Base-by-base conservation (phyloP, 768 basidiomycete species). In the Lyophyllum atratum region DNA sequence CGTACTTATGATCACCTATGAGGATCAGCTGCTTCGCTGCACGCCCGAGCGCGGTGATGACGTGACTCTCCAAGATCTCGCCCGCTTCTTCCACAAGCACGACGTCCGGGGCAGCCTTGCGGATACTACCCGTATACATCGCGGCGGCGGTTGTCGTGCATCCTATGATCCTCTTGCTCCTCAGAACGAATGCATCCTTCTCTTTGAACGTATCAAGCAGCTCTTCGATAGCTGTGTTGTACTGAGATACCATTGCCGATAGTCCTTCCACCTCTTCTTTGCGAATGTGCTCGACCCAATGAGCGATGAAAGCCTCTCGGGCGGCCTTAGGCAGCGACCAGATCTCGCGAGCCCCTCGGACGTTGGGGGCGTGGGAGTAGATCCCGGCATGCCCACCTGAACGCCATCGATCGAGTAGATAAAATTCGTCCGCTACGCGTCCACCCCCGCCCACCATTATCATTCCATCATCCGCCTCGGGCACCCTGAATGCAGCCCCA, bases 1-100 rank as follows among this genome's bases (percentile, higher is more conserved):
- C 81, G 12, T 69, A 87, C 88, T 89, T 83, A 67, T 89, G 88
- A 62, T 90, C 88, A 0, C 87, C 87, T 26, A 90, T 89, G 6
- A 90, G 72, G 61, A 89, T 81, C 50, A 89, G 64, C 28, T 87
- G 85, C 2, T 71, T 68, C 0, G 80, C 80, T 0, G 72, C 54
- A 2, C 55, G 55, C 0, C 79, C 78, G 4, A 89, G 69, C 0
- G 88, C 80, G 0, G 85, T 85, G 37, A 89, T 58, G 34, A 87
- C 70, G 61, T 89, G 87, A 55, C 83, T 85, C 63, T 89, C 87
- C 2, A 89, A 66, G 43, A 89, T 88, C 62, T 90, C 87, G 6
- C 88, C 87, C 0, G 87, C 87, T 67, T 89, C 88, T 62, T 89
- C 88, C 1, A 89, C 86, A 2, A 89, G 72, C 4, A 89, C 66